Percentiles rank a stretch among this genome's conserved stretches.
phyloP scores from a whole-genome alignment of 257 asterid species.

The Nicotiana benthamiana region DNA sequence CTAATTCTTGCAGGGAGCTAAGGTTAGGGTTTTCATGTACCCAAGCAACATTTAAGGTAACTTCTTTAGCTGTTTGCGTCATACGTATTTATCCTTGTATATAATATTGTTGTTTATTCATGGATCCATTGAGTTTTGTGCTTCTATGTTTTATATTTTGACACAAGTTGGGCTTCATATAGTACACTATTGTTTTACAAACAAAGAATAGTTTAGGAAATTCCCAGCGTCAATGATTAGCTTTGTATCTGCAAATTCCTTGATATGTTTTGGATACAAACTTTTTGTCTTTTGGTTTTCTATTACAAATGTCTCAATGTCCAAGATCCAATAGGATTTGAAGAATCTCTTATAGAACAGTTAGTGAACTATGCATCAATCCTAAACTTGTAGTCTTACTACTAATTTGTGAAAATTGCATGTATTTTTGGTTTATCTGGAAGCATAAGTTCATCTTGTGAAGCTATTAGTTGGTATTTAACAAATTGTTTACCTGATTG shows the following conservation, averaged over 20 bases:
- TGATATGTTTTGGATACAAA: neutral
- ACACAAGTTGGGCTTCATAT: neutral
- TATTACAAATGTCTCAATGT: neutral
- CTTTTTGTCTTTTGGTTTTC: neutral
- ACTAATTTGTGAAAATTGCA: neutral
- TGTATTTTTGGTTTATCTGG: neutral
- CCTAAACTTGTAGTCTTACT: neutral
- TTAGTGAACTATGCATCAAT: too few relatives aligned
- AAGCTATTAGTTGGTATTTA: neutral
- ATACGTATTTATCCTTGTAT: neutral
- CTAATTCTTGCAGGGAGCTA: slow-evolving; percentile 37
- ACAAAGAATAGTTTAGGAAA: neutral
- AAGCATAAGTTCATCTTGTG: neutral
- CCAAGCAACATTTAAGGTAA: slow-evolving; percentile 56
- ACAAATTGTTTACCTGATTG: neutral
- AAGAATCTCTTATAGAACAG: too few relatives aligned
- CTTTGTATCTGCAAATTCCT: neutral
- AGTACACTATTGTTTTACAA: neutral
- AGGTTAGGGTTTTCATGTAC: slow-evolving; percentile 55
- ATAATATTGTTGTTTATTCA: neutral
- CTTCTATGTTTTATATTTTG: neutral
- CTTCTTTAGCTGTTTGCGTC: neutral
- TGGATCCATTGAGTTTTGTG: neutral
- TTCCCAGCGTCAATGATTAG: neutral
- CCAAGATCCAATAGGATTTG: too few relatives aligned